Conservation (phyloP, 768 basidiomycete species). For the Baorangia bicolor region DNA sequence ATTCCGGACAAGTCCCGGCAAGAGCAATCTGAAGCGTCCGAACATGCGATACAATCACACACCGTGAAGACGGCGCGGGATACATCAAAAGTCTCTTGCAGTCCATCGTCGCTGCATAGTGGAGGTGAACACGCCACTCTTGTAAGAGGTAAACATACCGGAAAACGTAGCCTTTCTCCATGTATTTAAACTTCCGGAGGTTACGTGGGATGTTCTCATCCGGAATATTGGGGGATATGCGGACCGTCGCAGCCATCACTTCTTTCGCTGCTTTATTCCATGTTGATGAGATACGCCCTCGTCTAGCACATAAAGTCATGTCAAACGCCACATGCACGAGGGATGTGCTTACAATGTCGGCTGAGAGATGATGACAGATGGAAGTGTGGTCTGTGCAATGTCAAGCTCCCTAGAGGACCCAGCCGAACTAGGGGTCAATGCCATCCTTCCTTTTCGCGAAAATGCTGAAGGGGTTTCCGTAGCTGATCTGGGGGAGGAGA, state of each 20-base stretch:
- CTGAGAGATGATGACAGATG: slow-evolving; percentile 20
- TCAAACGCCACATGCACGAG: not conserved
- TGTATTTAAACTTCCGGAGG: slow-evolving; percentile 46
- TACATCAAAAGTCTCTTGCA: slow-evolving; percentile 22
- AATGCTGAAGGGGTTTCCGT: not conserved
- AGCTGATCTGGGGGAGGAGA: slow-evolving; percentile 10
- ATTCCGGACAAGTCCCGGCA: slow-evolving; percentile 50
- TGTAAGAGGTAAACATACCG: slow-evolving; percentile 29
- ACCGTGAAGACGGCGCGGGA: slow-evolving; percentile 37
- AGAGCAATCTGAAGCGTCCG: slow-evolving; percentile 36
- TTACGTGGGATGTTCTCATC: slow-evolving; percentile 42
- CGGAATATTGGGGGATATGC: slow-evolving; percentile 35
- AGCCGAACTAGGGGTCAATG: slow-evolving; percentile 11
- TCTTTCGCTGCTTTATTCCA: slow-evolving; percentile 33
- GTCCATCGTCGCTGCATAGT: slow-evolving; percentile 15
- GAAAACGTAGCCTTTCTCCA: slow-evolving; percentile 54
- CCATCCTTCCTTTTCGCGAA: slow-evolving; percentile 4
- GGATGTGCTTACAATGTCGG: slow-evolving; percentile 20
- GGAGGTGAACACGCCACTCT: slow-evolving; percentile 6
- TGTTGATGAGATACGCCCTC: slow-evolving; percentile 24
- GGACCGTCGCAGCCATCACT: slow-evolving; percentile 32
- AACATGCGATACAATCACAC: slow-evolving; percentile 46
- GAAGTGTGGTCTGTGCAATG: not conserved
- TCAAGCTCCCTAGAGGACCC: slow-evolving; percentile 10
- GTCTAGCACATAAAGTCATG: slow-evolving; percentile 15